Conservation (phyloP, 2,329 filamentous ascomycete species). For the Coniochaeta hoffmannii region DNA sequence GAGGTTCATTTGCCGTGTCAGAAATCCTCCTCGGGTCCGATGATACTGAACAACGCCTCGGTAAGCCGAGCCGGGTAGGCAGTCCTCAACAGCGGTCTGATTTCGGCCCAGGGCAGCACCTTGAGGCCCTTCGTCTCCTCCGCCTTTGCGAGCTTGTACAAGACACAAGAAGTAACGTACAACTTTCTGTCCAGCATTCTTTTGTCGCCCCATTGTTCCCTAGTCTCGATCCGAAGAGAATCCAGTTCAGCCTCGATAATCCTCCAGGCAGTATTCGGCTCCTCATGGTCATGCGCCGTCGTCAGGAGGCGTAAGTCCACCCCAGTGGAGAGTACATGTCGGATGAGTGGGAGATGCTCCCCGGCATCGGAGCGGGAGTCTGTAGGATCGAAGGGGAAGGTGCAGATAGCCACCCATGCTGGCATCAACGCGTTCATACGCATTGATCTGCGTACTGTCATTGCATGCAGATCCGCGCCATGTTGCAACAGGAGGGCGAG, state of each 20-base stretch:
- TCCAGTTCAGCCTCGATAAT: neutral
- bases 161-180: too few relatives aligned
- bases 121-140: neutral
- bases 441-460: too few relatives aligned
- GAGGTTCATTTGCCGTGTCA: neutral
- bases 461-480: too few relatives aligned
- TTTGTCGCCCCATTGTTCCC: neutral
- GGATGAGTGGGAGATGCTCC: neutral
- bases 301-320: neutral
- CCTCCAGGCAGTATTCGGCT: too few relatives aligned
- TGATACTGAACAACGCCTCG: neutral
- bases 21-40: neutral
- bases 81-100: neutral
- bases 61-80: neutral
- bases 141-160: neutral
- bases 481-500: too few relatives aligned
- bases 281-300: too few relatives aligned
- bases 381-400: neutral
- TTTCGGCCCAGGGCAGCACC: neutral
- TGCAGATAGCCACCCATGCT: neutral
- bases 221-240: neutral
- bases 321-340: neutral
- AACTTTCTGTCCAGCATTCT: neutral
- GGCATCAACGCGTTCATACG: neutral
- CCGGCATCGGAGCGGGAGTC: neutral